A percentile compares a stretch with the other conserved stretches of the same genome.
These are phyloP conservation scores for Musa itinerans DNA, from an alignment of 176 grass and related monocot genomes.

Conservation along the genomic window DNA sequence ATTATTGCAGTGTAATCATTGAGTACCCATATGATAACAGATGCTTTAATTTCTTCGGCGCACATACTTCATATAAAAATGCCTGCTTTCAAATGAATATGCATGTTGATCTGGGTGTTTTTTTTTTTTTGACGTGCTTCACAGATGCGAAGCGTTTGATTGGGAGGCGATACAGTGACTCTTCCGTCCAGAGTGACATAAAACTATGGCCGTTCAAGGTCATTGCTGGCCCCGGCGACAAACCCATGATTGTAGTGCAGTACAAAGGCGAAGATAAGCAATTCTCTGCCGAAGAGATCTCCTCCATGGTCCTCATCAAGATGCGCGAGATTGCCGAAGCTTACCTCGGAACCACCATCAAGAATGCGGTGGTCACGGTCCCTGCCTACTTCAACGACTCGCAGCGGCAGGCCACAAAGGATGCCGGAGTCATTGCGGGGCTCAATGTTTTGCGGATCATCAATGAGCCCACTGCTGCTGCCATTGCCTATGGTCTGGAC, in stretches of 20 bases:
- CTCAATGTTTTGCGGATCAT: constrained; percentile 91
- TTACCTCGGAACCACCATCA: constrained; percentile 70
- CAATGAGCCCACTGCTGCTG: constrained; percentile 51
- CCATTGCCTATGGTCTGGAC: constrained; percentile 9
- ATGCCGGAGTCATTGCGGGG: constrained; percentile 65
- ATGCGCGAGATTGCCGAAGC: constrained; percentile 89
- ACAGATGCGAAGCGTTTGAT: constrained; percentile 89
- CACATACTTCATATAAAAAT: neutral
- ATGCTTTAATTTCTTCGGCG: too few relatives aligned
- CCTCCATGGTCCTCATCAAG: constrained; percentile 89
- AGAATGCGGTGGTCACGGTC: constrained; percentile 78
- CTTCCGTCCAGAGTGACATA: constrained; percentile 70
- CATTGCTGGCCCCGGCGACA: constrained; percentile 57
- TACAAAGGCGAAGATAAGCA: constrained; percentile 92
- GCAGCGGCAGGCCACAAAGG: constrained; percentile 81
- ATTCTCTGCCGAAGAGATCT: constrained; percentile 72
- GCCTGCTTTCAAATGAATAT: neutral
- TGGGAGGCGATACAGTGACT: constrained; percentile 51
- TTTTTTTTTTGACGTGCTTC: neutral
- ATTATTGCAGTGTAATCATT: too few relatives aligned
- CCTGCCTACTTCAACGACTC: constrained; percentile 89
- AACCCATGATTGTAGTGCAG: constrained; percentile 82
- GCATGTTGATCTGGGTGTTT: neutral
- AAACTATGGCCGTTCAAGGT: constrained; percentile 96
- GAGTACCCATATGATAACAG: too few relatives aligned